Evolutionary conservation across 352 stramenopile species (phyloP).

Genomic region (Pilasporangium apinafurcum): DNA sequence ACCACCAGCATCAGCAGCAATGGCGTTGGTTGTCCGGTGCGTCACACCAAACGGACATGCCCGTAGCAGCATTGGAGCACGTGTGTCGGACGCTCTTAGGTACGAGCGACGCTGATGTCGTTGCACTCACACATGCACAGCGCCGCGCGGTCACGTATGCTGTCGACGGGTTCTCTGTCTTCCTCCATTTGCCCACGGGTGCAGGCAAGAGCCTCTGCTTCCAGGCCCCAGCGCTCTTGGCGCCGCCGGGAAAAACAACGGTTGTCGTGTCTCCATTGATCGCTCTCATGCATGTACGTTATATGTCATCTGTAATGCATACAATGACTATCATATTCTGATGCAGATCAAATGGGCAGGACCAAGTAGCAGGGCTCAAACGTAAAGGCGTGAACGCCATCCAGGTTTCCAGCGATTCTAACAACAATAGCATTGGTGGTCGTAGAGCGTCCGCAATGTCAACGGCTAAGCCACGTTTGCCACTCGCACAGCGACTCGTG

Average conservation of each 20-base stretch:
- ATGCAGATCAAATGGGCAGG: conserved; percentile 14
- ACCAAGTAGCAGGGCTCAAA: conserved; percentile 62
- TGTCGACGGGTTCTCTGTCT: conserved; percentile 49
- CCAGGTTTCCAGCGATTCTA: conserved; percentile 32
- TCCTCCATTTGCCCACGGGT: conserved; percentile 69
- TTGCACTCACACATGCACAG: conserved; percentile 36
- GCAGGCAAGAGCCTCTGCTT: conserved; percentile 80
- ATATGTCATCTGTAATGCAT: neutral
- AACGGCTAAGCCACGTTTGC: no score
- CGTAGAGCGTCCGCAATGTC: no score
- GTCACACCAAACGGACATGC: no score
- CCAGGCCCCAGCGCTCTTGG: conserved; percentile 55
- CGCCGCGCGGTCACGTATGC: conserved; percentile 30
- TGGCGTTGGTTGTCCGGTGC: no score
- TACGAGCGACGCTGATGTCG: conserved; percentile 2
- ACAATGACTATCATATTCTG: neutral
- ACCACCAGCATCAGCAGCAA: no score
- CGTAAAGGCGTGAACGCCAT: conserved; percentile 45
- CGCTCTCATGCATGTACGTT: conserved; percentile 66
- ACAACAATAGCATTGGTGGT: conserved; percentile 3
- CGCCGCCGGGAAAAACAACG: conserved; percentile 26
- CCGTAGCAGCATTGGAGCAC: conserved; percentile 29
- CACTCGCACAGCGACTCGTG: conserved; percentile 29
- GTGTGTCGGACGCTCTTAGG: conserved; percentile 37
- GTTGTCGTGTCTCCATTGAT: conserved; percentile 73